Percentiles rank a stretch among this genome's conserved stretches.
phyloP scores from a whole-genome alignment of 2,329 filamentous ascomycete species.

The Aureobasidium uvarum region DNA sequence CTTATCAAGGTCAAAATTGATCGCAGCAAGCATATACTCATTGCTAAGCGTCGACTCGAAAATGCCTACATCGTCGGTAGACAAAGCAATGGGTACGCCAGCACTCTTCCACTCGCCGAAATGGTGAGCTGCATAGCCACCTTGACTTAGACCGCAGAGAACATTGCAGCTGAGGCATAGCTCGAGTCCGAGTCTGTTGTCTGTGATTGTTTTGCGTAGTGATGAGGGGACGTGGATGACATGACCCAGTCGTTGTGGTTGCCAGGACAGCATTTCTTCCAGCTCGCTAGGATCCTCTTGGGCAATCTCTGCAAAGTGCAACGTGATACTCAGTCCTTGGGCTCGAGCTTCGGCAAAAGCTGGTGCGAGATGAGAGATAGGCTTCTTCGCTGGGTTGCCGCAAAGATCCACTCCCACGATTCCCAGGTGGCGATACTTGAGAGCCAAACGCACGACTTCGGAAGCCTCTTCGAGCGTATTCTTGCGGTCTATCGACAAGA shows the following conservation, averaged over 20 bases:
- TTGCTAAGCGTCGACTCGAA: constrained; percentile 74
- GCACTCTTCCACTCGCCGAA: constrained; percentile 69
- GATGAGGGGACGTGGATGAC: constrained; percentile 53
- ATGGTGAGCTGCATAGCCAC: constrained; percentile 67
- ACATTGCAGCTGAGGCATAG: constrained; percentile 81
- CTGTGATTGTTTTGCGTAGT: not conserved
- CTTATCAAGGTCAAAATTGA: constrained; percentile 62
- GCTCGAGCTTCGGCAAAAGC: constrained; percentile 59
- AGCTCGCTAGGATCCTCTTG: constrained; percentile 62
- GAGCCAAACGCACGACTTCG: constrained; percentile 64
- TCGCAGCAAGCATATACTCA: constrained; percentile 70
- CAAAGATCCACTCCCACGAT: constrained; percentile 77
- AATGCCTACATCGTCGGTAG: constrained; percentile 81
- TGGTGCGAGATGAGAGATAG: constrained; percentile 58
- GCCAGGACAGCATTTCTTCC: constrained; percentile 61
- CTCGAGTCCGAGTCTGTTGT: constrained; percentile 62
- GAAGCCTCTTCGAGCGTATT: constrained; percentile 58
- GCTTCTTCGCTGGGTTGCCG: constrained; percentile 66
- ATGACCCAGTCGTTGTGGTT: constrained; percentile 70
- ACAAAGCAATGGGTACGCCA: constrained; percentile 61
- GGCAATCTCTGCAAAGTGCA: constrained; percentile 74
- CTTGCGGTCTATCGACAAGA: constrained; percentile 72
- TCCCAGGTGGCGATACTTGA: constrained; percentile 52
- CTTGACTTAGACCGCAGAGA: constrained; percentile 67
- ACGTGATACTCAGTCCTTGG: constrained; percentile 61